Evolutionary conservation across 345 rosid genomes (phyloP), one percentile per base, ranked within the genome.

Genomic region (Ailanthus altissimus): DNA sequence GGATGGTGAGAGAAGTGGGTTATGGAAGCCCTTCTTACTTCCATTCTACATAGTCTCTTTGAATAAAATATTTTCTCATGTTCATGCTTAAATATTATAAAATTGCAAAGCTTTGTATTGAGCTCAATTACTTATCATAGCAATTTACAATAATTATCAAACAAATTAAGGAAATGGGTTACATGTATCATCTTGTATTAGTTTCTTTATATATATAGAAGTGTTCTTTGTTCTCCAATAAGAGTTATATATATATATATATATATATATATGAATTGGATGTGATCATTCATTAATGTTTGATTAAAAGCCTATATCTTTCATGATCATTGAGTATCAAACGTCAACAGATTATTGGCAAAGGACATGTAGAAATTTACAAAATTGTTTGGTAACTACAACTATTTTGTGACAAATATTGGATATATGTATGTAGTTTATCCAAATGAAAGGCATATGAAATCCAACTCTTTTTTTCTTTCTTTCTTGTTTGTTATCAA

Each of bases 1-100:
- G 49, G 67, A 50, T 82, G 75, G n/a, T 23, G 60, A 79, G 66
- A 60, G 85, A 82, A 49, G 85, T 80, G 64, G 25, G 72, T 79
- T 32, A 32, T 32, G 81, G 76, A 69, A 81, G 74, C 32, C 46
- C 77, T 62, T 20, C 61, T 77, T 28, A 16, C 68, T 75, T 81
- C 72, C 67, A 77, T 36, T 46, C 76, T 46, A 28, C 79, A 32
- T 75, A 73, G 79, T 57, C 76, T 46, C 73, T 74, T 73, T 77
- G 78, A 81, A 60, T 47, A 38, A 57, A 57, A 45, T 28, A 2
- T 26, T 26, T 49, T 32, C 60, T 38, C 11, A 6, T 59, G 18
- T 62, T 49, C 32, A 1, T 74, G 68, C 77, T 74, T n/a, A 36
- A 2, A 40, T 20, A 10, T 15, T 8, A 38, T 38, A 61, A 32